Percentiles rank a stretch among this genome's conserved stretches.
Evolutionary conservation across 768 basidiomycete species (phyloP).

Genomic region (Tricholoma matsutake): DNA sequence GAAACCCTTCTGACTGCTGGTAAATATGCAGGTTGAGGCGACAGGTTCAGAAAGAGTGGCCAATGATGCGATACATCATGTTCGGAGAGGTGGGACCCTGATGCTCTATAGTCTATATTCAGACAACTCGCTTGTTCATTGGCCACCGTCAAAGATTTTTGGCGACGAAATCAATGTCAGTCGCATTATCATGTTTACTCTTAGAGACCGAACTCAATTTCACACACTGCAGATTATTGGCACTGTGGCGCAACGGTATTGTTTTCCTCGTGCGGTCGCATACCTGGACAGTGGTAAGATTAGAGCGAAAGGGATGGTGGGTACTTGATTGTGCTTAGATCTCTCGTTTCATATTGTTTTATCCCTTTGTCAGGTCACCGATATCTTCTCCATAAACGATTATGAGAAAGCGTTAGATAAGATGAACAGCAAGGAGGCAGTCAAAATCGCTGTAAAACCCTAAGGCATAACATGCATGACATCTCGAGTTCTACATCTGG

Average conservation of each 20-base stretch:
- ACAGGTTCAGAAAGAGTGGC: constrained; percentile 73
- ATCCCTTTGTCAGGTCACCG: constrained; percentile 38
- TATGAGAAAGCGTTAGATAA: constrained; percentile 66
- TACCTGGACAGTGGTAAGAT: constrained; percentile 77
- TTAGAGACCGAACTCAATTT: not conserved
- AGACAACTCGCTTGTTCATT: constrained; percentile 62
- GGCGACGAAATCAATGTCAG: constrained; percentile 64
- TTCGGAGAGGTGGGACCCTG: constrained; percentile 65
- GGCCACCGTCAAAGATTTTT: constrained; percentile 76
- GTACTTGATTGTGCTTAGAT: constrained; percentile 1
- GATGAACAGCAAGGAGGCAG: constrained; percentile 54
- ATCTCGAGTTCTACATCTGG: not conserved
- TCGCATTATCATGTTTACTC: not conserved
- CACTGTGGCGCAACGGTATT: constrained; percentile 73
- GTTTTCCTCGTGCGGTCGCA: constrained; percentile 76
- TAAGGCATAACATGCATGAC: not conserved
- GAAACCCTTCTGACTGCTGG: not conserved
- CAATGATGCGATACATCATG: constrained; percentile 71
- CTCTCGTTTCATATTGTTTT: not conserved
- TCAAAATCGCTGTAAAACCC: constrained; percentile 52
- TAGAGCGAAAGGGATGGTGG: constrained; percentile 49
- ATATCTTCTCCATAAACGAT: constrained; percentile 54
- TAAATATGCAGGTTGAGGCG: constrained; percentile 45
- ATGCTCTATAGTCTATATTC: constrained; percentile 79
- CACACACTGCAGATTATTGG: constrained; percentile 55